Conservation (phyloP, 331 rosid species). For the Dryas integrifolia region DNA sequence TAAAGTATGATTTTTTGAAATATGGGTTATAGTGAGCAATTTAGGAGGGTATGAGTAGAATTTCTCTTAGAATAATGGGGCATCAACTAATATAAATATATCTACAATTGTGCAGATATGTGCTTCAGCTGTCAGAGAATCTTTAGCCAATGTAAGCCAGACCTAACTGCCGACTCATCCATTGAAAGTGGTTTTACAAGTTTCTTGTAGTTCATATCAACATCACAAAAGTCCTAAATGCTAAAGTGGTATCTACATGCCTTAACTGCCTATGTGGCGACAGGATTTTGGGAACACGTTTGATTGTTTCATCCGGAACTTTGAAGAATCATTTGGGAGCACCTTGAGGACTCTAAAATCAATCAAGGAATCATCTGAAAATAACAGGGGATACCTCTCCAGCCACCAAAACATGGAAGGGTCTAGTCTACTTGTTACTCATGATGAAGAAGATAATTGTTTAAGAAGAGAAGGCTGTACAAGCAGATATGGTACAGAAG, state of each 20-base stretch:
- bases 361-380: conserved; percentile 49
- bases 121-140: conserved; percentile 72
- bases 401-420: conserved; percentile 27
- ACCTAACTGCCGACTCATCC: conserved; percentile 35
- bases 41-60: too few species aligned
- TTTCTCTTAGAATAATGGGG: background rate
- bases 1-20: too few species aligned
- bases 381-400: conserved; percentile 26
- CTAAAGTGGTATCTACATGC: conserved; percentile 34
- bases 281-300: conserved; percentile 76
- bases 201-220: conserved; percentile 35
- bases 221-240: conserved; percentile 37
- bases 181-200: conserved; percentile 36
- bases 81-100: background rate
- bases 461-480: conserved; percentile 29
- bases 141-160: conserved; percentile 83
- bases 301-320: conserved; percentile 62
- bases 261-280: conserved; percentile 34
- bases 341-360: conserved; percentile 67
- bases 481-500: conserved; percentile 32
- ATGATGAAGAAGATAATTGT: conserved; percentile 21
- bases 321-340: conserved; percentile 75
- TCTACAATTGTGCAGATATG: conserved; percentile 59
- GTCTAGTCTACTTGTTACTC: conserved; percentile 26
- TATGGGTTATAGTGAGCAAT: too few species aligned